Percentiles rank a stretch among this genome's conserved stretches.
phyloP scores from a whole-genome alignment of 2,329 filamentous ascomycete genomes.

The Fusarium dlaminii region DNA sequence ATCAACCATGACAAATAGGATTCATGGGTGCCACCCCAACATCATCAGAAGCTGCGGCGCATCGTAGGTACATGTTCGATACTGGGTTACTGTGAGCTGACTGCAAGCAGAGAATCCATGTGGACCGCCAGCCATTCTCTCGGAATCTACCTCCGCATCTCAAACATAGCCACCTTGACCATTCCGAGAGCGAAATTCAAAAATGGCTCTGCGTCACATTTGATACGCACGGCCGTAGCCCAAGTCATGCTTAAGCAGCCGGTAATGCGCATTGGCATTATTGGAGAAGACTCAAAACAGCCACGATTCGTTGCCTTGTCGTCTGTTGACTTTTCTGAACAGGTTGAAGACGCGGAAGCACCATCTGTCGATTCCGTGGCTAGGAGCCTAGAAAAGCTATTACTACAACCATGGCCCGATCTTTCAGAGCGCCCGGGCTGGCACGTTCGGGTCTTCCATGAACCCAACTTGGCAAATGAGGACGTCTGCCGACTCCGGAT shows the following conservation, averaged over 20 bases:
- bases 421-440: neutral
- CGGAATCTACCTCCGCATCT: neutral
- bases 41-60: neutral
- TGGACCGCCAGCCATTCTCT: neutral
- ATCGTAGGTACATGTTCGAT: neutral
- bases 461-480: neutral
- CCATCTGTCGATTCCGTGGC: neutral
- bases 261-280: neutral
- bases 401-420: neutral
- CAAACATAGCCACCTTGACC: rapidly evolving
- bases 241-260: neutral
- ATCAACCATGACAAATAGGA: neutral
- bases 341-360: neutral
- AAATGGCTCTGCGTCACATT: neutral
- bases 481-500: rapidly evolving
- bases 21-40: rapidly evolving
- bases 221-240: neutral
- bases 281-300: neutral
- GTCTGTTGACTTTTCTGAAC: neutral
- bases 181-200: rapidly evolving
- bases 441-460: neutral
- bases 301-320: neutral
- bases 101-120: neutral
- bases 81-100: neutral
- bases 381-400: neutral